Evolutionary conservation across 306 rosid species (phyloP), one percentile per base, ranked within the genome.

Genomic region (barrel medic (Medicago truncatula)): DNA sequence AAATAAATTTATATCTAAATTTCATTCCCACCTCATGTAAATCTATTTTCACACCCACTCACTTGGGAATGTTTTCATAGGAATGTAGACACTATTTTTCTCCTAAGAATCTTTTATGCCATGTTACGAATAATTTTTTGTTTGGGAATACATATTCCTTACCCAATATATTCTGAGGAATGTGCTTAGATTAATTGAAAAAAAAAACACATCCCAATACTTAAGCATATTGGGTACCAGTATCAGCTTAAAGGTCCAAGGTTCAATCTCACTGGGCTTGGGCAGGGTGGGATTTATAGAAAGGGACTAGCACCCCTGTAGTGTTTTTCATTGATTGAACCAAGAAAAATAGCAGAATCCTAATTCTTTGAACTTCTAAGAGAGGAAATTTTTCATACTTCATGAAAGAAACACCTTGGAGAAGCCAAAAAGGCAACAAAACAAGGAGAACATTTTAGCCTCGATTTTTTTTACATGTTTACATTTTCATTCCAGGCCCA

Each of bases 171-270:
- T 59, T 13, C 40, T 15, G 2, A 57, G 15, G 8, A 25, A 56
- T 56, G 61, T 18, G 25, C 9, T 17, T 18, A 54, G 61, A 18
- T 18, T 0, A 54, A 9, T 18, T 54, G 14, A 18, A 54, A 9
- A 25, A 54, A 54, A 54, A 28, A 28, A 28, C 61, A 56, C 23
- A 17, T 17, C 28, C 61, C 58, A 61, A 71, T 62, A 50, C 23
- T 40, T 38, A 38, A 20, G 53, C 67, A 66, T 54, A 66, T 54
- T 41, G 17, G 31, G 23, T 54, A 54, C 46, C 67, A 49, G 8
- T 25, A 54, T 34, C 56, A n/a, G 21, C 67, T 66, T 39, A 28
- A 25, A 65, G 57, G 54, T 76, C 44, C 34, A 66, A 47, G 61
- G 34, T 56, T 20, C 31, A 56, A 56, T 9, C 61, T 14, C 13